phyloP scores from a whole-genome alignment of 208 protist genomes.

The Leishmania turanica region DNA sequence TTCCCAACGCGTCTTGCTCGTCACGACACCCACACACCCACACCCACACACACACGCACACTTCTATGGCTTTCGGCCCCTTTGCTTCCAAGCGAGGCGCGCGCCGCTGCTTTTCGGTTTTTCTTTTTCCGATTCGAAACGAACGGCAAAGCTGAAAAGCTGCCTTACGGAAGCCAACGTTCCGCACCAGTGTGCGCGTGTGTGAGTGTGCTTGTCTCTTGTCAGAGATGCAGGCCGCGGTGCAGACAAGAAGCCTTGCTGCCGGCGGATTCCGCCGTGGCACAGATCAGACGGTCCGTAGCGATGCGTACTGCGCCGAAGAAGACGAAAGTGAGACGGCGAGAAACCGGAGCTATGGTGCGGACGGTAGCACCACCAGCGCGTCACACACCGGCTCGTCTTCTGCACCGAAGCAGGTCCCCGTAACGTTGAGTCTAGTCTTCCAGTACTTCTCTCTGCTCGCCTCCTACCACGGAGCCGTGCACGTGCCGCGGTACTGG shows the following conservation, averaged over 20 bases:
- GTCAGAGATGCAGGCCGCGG: neutral
- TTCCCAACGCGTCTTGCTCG: neutral
- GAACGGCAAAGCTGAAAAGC: neutral
- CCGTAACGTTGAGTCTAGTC: neutral
- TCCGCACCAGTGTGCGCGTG: neutral
- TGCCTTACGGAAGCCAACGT: neutral
- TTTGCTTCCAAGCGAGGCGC: neutral
- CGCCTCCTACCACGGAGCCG: constrained; percentile 24
- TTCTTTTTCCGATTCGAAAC: neutral
- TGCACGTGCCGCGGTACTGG: constrained; percentile 20
- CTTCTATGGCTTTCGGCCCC: neutral
- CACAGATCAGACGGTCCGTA: neutral
- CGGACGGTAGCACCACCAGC: neutral
- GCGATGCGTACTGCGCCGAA: neutral
- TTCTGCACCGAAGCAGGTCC: neutral
- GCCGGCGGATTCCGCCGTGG: neutral
- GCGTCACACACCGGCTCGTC: neutral
- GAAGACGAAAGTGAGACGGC: neutral
- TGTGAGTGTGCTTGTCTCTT: neutral
- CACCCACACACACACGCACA: no score
- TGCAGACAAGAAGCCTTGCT: neutral
- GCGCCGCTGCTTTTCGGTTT: neutral
- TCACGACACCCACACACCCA: neutral
- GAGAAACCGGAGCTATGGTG: neutral
- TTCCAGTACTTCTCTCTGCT: constrained; percentile 29